Percentiles rank a stretch among this genome's conserved stretches.
These are phyloP conservation scores for Rhodosporidiobolus sp. DNA, from an alignment of 768 basidiomycete genomes.

Conservation along the genomic window DNA sequence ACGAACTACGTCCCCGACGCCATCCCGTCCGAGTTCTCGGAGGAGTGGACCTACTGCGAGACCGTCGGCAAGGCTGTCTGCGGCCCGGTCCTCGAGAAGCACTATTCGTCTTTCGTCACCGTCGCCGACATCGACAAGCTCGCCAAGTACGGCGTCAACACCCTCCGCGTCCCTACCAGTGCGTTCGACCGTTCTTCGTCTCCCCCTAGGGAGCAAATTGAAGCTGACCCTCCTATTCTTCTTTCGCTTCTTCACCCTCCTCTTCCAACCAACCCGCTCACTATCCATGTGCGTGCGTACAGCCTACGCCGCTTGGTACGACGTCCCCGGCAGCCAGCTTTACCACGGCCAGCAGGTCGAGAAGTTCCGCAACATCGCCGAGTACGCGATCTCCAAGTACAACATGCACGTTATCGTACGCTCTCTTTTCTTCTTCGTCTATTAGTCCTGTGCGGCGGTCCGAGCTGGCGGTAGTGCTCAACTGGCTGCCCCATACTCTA, in stretches of 20 bases:
- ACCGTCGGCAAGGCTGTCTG: slow-evolving; percentile 17
- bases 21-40: slow-evolving; percentile 1
- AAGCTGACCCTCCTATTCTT: neutral
- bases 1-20: neutral
- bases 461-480: too few relatives aligned
- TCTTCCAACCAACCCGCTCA: too few relatives aligned
- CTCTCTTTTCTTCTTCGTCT: too few relatives aligned
- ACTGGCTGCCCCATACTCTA: too few relatives aligned
- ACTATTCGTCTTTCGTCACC: slow-evolving; percentile 17
- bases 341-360: slow-evolving; percentile 15
- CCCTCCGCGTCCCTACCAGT: slow-evolving; percentile 26
- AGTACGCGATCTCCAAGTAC: slow-evolving; percentile 21
- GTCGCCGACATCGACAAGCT: slow-evolving; percentile 20
- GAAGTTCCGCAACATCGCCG: slow-evolving; percentile 15
- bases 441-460: too few relatives aligned
- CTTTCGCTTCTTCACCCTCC: neutral
- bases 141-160: slow-evolving; percentile 19
- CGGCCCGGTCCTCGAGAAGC: slow-evolving; percentile 10
- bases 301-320: slow-evolving; percentile 23
- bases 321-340: slow-evolving; percentile 11
- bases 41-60: slow-evolving; percentile 25
- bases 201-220: too few relatives aligned
- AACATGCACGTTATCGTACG: slow-evolving; percentile 19
- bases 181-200: neutral
- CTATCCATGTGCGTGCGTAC: too few relatives aligned